A percentile compares a stretch with the other conserved stretches of the same genome.
These are phyloP conservation scores for Wickerhamomyces sp. DNA, from an alignment of 1,139 yeast species.

Conservation along the genomic window DNA sequence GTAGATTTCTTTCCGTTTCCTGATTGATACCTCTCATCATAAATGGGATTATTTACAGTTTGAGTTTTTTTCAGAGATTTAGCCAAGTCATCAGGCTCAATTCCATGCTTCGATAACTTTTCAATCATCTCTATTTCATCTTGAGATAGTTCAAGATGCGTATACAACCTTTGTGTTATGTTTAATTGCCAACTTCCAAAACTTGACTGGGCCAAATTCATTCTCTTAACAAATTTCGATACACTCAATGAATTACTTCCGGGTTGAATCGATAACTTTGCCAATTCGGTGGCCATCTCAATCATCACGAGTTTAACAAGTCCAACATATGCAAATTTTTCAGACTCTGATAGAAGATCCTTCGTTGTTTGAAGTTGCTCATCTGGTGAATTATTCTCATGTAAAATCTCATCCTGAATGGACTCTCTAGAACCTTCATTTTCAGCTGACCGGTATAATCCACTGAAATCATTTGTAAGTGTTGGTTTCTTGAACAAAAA, in stretches of 20 bases:
- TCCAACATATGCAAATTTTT: slow-evolving; percentile 90
- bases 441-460: slow-evolving; percentile 5
- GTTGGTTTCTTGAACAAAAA: slow-evolving; percentile 52
- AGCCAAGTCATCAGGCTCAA: slow-evolving; percentile 67
- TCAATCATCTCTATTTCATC: slow-evolving; percentile 89
- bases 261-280: slow-evolving; percentile 46
- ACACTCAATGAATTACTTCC: slow-evolving; percentile 36
- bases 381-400: slow-evolving; percentile 37
- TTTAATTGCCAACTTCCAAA: slow-evolving; percentile 83
- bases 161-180: slow-evolving; percentile 65
- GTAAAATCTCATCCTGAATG: slow-evolving; percentile 26
- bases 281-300: slow-evolving; percentile 77
- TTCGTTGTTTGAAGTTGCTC: slow-evolving; percentile 77
- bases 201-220: slow-evolving; percentile 71
- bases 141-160: slow-evolving; percentile 68
- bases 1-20: slow-evolving; percentile 2
- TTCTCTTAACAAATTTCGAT: slow-evolving; percentile 47
- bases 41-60: slow-evolving; percentile 37
- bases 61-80: slow-evolving; percentile 46
- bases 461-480: slow-evolving; percentile 9
- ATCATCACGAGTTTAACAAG: slow-evolving; percentile 69
- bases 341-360: slow-evolving; percentile 73
- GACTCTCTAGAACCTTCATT: slow-evolving; percentile 25
- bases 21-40: slow-evolving; percentile 12
- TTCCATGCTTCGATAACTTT: slow-evolving; percentile 77